These are phyloP conservation scores for Penicillium maclennaniae DNA, from an alignment of 495 filamentous ascomycete genomes.

Conservation along the genomic window DNA sequence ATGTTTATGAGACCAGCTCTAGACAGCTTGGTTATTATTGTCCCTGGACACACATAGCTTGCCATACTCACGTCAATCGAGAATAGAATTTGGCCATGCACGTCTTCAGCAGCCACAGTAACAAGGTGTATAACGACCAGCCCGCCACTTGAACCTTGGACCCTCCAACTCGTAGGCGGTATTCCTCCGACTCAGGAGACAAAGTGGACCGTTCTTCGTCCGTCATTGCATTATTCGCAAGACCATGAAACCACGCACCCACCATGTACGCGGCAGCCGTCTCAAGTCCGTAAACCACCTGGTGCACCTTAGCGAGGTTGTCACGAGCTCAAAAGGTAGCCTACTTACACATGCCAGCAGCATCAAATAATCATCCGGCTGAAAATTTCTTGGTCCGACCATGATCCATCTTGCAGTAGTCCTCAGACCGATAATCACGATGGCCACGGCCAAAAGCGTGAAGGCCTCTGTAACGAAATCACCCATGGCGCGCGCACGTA, in stretches of 20 bases:
- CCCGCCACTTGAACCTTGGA: slow-evolving; percentile 56
- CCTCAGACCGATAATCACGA: slow-evolving; percentile 47
- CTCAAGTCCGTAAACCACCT: slow-evolving; percentile 39
- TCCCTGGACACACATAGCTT: not conserved
- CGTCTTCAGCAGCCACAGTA: slow-evolving; percentile 57
- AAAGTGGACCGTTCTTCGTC: slow-evolving; percentile 42
- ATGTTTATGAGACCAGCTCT: slow-evolving; percentile 48
- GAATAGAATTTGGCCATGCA: slow-evolving; percentile 58
- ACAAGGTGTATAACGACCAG: slow-evolving; percentile 54
- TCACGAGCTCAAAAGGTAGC: not conserved
- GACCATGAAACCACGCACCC: slow-evolving; percentile 42
- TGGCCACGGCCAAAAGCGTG: slow-evolving; percentile 45
- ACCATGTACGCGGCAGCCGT: slow-evolving; percentile 47
- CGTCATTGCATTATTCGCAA: slow-evolving; percentile 57
- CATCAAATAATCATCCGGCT: slow-evolving; percentile 60
- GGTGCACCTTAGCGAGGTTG: not conserved
- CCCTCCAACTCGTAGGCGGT: slow-evolving; percentile 47
- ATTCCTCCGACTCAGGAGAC: slow-evolving; percentile 42
- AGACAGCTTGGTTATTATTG: slow-evolving; percentile 6
- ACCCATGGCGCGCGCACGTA: slow-evolving; percentile 12
- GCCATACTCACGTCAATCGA: slow-evolving; percentile 51
- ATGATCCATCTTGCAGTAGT: slow-evolving; percentile 47
- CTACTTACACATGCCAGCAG: slow-evolving; percentile 48
- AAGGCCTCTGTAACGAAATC: slow-evolving; percentile 52
- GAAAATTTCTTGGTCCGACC: slow-evolving; percentile 48